Percentiles rank a stretch among this genome's conserved stretches.
Evolutionary conservation across 2,329 filamentous ascomycete genomes (phyloP).

Genomic region (Didymella segeticola): DNA sequence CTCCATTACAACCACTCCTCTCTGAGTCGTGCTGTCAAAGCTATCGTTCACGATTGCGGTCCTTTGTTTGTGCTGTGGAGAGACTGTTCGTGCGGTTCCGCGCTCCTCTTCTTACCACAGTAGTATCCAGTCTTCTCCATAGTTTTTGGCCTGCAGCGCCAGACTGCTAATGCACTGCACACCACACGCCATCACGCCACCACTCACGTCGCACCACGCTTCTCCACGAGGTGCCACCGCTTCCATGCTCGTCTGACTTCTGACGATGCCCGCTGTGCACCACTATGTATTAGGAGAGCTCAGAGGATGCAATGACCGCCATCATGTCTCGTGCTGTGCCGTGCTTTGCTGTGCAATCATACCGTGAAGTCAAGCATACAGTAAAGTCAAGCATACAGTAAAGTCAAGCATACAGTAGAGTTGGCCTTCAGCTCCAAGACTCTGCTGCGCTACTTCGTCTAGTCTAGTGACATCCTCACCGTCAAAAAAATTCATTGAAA

Average conservation of each 20-base stretch:
- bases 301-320: not conserved
- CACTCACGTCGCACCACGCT: slow-evolving; percentile 11
- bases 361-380: not conserved
- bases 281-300: no score
- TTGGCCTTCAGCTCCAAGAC: slow-evolving; percentile 5
- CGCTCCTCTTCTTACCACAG: no score
- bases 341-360: not conserved
- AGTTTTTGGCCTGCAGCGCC: slow-evolving; percentile 19
- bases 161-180: slow-evolving; percentile 18
- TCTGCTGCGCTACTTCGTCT: not conserved
- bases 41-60: not conserved
- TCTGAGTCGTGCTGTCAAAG: not conserved
- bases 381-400: not conserved
- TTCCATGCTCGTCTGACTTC: not conserved
- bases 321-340: not conserved
- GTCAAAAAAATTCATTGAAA: not conserved
- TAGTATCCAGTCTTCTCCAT: slow-evolving; percentile 15
- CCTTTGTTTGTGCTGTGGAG: not conserved
- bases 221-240: slow-evolving; percentile 14
- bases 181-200: slow-evolving; percentile 16
- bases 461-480: not conserved
- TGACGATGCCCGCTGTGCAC: slow-evolving; percentile 5
- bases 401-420: not conserved
- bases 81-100: not conserved
- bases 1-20: not conserved